A percentile compares a stretch with the other conserved stretches of the same genome.
Conservation (phyloP, 2,329 filamentous ascomycete species). For the Coniochaeta sp. region DNA sequence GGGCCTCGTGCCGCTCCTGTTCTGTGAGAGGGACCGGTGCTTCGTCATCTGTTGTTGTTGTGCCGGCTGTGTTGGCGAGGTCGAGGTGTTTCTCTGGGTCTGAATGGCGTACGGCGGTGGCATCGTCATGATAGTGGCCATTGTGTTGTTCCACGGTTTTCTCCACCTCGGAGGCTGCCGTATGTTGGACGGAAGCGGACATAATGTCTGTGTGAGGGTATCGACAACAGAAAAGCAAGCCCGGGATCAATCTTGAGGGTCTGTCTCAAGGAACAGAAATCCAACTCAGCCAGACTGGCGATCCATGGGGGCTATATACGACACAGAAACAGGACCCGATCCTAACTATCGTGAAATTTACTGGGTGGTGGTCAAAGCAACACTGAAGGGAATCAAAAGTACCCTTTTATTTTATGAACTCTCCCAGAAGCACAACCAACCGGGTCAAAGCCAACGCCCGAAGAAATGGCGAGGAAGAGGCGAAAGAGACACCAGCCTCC, state of each 20-base stretch:
- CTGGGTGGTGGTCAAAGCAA: too few relatives aligned
- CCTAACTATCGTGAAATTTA: too few relatives aligned
- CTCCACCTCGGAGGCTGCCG: not conserved
- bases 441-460: not conserved
- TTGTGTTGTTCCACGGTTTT: not conserved
- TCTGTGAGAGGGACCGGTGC: not conserved
- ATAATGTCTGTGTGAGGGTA: too few relatives aligned
- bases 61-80: not conserved
- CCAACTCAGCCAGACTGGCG: too few relatives aligned
- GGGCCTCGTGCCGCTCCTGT: constrained; percentile 8
- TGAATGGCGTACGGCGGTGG: not conserved
- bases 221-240: too few relatives aligned
- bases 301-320: too few relatives aligned
- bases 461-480: not conserved
- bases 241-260: too few relatives aligned
- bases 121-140: not conserved
- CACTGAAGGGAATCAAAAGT: too few relatives aligned
- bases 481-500: not conserved
- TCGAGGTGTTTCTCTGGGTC: not conserved
- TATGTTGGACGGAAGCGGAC: not conserved
- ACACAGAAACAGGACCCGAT: too few relatives aligned
- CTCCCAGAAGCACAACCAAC: not conserved
- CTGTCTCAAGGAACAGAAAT: too few relatives aligned
- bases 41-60: not conserved
- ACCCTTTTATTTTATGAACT: not conserved